A percentile compares a stretch with the other conserved stretches of the same genome.
These are phyloP conservation scores for Mucor mucedo DNA, from an alignment of 371 early-diverging fungal species.

Conservation along the genomic window DNA sequence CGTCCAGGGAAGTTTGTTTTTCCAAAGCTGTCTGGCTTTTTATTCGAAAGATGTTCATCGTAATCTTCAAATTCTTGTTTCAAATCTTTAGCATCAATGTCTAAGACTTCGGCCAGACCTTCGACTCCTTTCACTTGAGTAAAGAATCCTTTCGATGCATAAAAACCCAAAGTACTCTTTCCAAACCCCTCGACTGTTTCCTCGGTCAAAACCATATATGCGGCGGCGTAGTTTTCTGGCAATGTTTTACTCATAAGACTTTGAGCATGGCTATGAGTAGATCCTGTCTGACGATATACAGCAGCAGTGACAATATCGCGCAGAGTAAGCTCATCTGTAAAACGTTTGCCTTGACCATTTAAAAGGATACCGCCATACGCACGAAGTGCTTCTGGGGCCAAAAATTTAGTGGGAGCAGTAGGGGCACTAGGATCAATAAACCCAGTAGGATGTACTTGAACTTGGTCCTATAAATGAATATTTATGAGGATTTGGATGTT, in stretches of 20 bases:
- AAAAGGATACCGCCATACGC: constrained; percentile 81
- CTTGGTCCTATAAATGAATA: constrained; percentile 35
- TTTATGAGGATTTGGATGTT: not conserved
- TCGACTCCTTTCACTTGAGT: constrained; percentile 51
- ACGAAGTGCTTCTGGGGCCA: constrained; percentile 86
- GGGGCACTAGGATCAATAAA: constrained; percentile 78
- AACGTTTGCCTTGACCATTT: constrained; percentile 70
- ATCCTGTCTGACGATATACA: constrained; percentile 40
- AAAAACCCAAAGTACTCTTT: constrained; percentile 62
- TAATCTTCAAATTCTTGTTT: constrained; percentile 63
- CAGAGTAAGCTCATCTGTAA: constrained; percentile 73
- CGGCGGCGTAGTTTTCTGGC: constrained; percentile 31
- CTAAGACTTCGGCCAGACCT: constrained; percentile 62
- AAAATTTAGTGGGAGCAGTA: constrained; percentile 60
- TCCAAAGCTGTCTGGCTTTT: constrained; percentile 61
- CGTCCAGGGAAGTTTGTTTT: constrained; percentile 72
- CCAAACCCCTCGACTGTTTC: constrained; percentile 61
- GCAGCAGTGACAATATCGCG: constrained; percentile 64
- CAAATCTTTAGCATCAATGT: constrained; percentile 49
- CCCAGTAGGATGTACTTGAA: constrained; percentile 90
- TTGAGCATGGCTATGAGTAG: constrained; percentile 10
- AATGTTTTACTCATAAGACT: constrained; percentile 23
- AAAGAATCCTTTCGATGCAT: constrained; percentile 65
- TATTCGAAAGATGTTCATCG: constrained; percentile 48
- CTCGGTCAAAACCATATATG: constrained; percentile 61